These are phyloP conservation scores for Fragaria ananassa DNA, from an alignment of 306 rosid genomes.

Conservation along the genomic window DNA sequence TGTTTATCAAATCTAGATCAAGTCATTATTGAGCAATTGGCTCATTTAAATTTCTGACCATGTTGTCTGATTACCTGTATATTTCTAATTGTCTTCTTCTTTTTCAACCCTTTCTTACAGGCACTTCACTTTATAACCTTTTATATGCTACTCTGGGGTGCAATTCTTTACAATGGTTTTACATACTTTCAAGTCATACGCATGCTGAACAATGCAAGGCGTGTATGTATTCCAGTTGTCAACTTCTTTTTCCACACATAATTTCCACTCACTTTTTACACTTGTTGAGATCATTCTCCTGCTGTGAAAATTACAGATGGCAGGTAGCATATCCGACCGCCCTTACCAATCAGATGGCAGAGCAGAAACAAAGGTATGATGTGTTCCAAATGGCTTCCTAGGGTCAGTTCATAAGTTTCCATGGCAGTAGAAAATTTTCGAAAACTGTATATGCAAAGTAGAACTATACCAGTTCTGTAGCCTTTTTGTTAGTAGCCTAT, in stretches of 20 bases:
- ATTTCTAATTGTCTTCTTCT: neutral
- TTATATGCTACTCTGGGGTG: constrained; percentile 97
- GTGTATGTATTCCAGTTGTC: constrained; percentile 51
- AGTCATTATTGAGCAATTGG: neutral
- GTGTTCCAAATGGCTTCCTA: constrained; percentile 12
- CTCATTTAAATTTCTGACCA: neutral
- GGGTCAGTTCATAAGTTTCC: neutral
- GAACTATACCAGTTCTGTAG: neutral
- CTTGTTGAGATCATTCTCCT: constrained; percentile 25
- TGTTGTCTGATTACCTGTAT: neutral
- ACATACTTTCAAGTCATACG: constrained; percentile 92
- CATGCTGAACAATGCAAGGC: constrained; percentile 96
- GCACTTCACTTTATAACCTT: constrained; percentile 87
- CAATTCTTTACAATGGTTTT: constrained; percentile 92
- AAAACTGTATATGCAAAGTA: neutral
- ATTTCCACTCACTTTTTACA: constrained; percentile 14
- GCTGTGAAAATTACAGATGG: constrained; percentile 73
- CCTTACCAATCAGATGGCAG: constrained; percentile 65
- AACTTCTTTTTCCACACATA: constrained; percentile 13
- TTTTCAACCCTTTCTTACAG: constrained; percentile 43
- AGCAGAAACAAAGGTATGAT: constrained; percentile 80
- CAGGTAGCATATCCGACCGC: constrained; percentile 85
- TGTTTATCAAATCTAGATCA: neutral
- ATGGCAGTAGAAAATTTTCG: neutral
- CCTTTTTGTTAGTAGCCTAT: neutral